phyloP scores from a whole-genome alignment of 106 monocot species.

The Dioscorea dumetorum region DNA sequence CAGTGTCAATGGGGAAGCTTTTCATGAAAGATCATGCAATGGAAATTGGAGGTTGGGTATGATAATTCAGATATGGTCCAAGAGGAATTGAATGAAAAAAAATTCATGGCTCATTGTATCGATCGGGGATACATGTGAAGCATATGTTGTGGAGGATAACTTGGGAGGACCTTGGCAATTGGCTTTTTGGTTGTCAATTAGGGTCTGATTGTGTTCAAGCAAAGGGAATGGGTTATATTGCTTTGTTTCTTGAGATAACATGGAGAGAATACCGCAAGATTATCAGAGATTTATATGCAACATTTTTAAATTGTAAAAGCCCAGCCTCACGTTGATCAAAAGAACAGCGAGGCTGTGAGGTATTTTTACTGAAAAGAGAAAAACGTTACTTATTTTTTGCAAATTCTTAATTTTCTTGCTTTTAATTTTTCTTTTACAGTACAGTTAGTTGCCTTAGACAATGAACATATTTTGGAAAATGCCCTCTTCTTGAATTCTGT shows the following conservation, averaged over 20 bases:
- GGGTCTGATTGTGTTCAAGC: slow-evolving; percentile 4
- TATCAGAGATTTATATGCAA: not conserved
- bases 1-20: not conserved
- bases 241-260: not conserved
- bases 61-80: not conserved
- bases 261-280: not conserved
- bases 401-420: too few relatives aligned
- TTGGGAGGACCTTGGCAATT: slow-evolving; percentile 3
- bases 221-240: not conserved
- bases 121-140: not conserved
- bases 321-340: not conserved
- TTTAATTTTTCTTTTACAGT: too few relatives aligned
- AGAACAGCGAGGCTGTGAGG: not conserved
- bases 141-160: not conserved
- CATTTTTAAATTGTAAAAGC: not conserved
- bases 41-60: too few relatives aligned
- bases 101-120: not conserved
- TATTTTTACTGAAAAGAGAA: not conserved
- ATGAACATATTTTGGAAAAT: too few relatives aligned
- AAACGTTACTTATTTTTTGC: not conserved
- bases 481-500: too few relatives aligned
- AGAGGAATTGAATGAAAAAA: not conserved
- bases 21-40: too few relatives aligned
- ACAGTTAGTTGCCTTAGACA: too few relatives aligned
- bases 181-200: slow-evolving; percentile 11